Base-by-base conservation (phyloP, 768 basidiomycete genomes). In the Lactifluus echinatus region DNA sequence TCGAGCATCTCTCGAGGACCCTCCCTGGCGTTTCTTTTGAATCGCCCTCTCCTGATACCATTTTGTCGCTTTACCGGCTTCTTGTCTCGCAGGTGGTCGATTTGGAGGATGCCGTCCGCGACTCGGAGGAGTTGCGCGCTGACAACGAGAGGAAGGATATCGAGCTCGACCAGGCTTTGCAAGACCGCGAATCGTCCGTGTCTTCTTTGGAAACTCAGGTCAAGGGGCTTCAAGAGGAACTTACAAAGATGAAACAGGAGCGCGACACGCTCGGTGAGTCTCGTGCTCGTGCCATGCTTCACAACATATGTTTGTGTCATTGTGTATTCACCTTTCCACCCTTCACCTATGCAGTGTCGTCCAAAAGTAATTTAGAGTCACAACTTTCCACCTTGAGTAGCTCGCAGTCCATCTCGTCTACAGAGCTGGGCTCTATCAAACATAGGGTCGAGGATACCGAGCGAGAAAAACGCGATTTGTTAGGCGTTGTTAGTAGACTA, bases 401-500 rank as follows among this genome's bases (percentile, higher is more conserved):
- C 36, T 80, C 84, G 0, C 81, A 85, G 43, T 75, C 81, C 11
- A 75, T 81, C 0, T 84, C 88, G 2, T 82, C 83, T 3, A 71
- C 75, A 1, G 86, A 86, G 66, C 68, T 82, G 8, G 83, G 82
- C 34, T 68, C 72, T 6, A 67, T 89, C 36, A 82, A 77, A 62
- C 77, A 71, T 54, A 80, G 81, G 37, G 71, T 87, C 4, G 83
- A 90, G 21, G 87, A 90, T 59, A 79, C 79, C 1, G 91, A 96
- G 61, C 79, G 88, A 53, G 94, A 96, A 75, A 96, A 96, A 71
- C 82, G 92, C 33, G 91, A 94, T 61, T 78, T 96, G 46, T 76
- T 94, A 42, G 82, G 80, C 28, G 87, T 93, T 43, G 81, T 93
- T 4, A 92, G 87, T 68, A 79, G 89, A 52, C 71, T 93, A 60